Evolutionary conservation across 768 basidiomycete species (phyloP).

Genomic region (Chalciporus piperatus): DNA sequence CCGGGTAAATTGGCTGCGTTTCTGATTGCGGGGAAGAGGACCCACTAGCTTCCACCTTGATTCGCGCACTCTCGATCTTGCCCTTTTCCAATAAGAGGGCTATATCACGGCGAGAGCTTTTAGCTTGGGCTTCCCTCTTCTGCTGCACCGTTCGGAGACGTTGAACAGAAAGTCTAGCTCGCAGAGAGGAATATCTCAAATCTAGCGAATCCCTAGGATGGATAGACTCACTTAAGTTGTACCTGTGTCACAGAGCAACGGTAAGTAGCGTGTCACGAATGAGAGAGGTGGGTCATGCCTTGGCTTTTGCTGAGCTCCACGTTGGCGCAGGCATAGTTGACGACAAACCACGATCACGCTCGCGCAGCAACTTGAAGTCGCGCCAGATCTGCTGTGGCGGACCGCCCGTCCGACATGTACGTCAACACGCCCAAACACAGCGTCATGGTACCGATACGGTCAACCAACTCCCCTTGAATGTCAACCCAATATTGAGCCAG

Average conservation of each 20-base stretch:
- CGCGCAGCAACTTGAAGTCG: too few species aligned
- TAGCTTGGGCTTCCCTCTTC: conserved; percentile 88
- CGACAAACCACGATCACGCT: neutral
- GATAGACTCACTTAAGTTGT: conserved; percentile 41
- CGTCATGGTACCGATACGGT: too few species aligned
- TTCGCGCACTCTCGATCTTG: conserved; percentile 79
- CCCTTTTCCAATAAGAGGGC: conserved; percentile 75
- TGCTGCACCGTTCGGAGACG: conserved; percentile 82
- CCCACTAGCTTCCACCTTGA: conserved; percentile 83
- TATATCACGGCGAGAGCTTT: conserved; percentile 72
- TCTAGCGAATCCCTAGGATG: neutral
- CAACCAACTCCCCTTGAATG: too few species aligned
- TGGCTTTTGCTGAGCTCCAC: conserved; percentile 65
- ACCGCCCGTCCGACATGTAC: too few species aligned
- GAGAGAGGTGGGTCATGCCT: conserved; percentile 33
- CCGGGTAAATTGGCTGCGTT: neutral
- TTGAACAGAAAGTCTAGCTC: conserved; percentile 74
- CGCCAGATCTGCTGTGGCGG: too few species aligned
- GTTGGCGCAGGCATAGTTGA: conserved; percentile 30
- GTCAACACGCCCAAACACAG: neutral
- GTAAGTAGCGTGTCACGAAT: conserved; percentile 6
- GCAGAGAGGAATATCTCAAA: conserved; percentile 4
- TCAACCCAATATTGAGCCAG: too few species aligned
- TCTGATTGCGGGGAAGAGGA: conserved; percentile 18
- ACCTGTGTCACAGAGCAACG: conserved; percentile 31